phyloP scores from a whole-genome alignment of 768 basidiomycete genomes.

The Rickenella mellea region DNA sequence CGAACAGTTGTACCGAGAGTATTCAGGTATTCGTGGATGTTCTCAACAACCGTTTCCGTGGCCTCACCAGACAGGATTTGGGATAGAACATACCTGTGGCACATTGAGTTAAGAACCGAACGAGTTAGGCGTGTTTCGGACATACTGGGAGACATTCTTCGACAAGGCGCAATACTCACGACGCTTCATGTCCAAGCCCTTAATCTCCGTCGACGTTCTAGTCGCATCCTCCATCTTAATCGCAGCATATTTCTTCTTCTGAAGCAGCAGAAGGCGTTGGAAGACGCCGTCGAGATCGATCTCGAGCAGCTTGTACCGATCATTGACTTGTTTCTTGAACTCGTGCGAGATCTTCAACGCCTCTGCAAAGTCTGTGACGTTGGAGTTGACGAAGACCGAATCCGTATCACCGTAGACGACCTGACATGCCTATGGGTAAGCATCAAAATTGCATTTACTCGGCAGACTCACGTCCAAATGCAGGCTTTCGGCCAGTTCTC shows the following conservation, averaged over 20 bases:
- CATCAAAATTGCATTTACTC: not conserved
- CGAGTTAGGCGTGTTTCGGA: constrained; percentile 5
- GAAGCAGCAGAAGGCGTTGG: constrained; percentile 81
- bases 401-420: constrained; percentile 99
- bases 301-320: constrained; percentile 89
- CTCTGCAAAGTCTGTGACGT: constrained; percentile 77
- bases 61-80: constrained; percentile 87
- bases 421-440: constrained; percentile 28
- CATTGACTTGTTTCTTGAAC: constrained; percentile 95
- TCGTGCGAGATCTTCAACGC: constrained; percentile 86
- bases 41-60: constrained; percentile 81
- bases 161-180: constrained; percentile 90
- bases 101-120: not conserved
- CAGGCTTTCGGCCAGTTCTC: constrained; percentile 85
- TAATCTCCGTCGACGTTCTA: constrained; percentile 76
- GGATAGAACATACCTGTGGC: constrained; percentile 71
- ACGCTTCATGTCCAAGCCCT: constrained; percentile 98
- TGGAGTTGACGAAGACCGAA: constrained; percentile 97
- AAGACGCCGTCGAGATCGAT: constrained; percentile 95
- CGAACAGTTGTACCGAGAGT: constrained; percentile 72
- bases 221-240: constrained; percentile 85
- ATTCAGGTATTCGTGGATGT: constrained; percentile 85
- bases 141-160: constrained; percentile 88
- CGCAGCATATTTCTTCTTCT: constrained; percentile 99
- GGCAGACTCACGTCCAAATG: constrained; percentile 68